Evolutionary conservation across 257 asterid genomes (phyloP), one percentile per base, ranked within the genome.

Genomic region (Solanum ossicruentum): DNA sequence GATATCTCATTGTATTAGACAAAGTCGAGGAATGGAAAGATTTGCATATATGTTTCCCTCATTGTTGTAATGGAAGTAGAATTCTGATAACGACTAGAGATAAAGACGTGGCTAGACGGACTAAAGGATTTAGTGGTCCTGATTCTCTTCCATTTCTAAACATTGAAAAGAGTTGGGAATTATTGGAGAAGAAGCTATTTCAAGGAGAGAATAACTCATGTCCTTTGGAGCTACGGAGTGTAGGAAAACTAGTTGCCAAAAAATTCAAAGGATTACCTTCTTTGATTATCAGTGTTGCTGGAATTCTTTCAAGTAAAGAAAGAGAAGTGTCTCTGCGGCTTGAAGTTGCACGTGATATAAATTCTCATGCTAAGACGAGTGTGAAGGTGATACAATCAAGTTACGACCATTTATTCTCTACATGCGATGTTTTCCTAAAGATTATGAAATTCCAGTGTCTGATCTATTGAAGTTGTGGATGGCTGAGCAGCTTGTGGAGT

Each of bases 1-100:
- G 39, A 36, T 85, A 65, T 69, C 70, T 85, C 7, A 26, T 87
- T 16, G 86, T 87, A 5, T 21, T 87, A 80, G 86, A 85, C 17
- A 80, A 87, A 18, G 49, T 87, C 47, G 83, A 84, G 85, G 36
- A 51, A 3, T 87, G 85, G 86, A 1, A 84, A 10, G 10, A 13
- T 0, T 26, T 88, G 51, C 1, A 0, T 63, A 0, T 0, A n/a
- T 80, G 43, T 85, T 72, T 86, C 8, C 88, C 82, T 8, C 0
- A 66, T 56, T 0, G 0, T 16, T 0, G 0, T 6, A 0, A 5
- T 15, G 39, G 82, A 32, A 87, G 90, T 36, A 81, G 85, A 88
- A 32, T 88, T 56, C 47, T 88, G 54, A 2, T 88, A 28, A 88
- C 87, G 6, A 84, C 88, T 7, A 32, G 73, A 4, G 0, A 52